phyloP scores from a whole-genome alignment of 768 basidiomycete genomes.

The Mycena galopus region DNA sequence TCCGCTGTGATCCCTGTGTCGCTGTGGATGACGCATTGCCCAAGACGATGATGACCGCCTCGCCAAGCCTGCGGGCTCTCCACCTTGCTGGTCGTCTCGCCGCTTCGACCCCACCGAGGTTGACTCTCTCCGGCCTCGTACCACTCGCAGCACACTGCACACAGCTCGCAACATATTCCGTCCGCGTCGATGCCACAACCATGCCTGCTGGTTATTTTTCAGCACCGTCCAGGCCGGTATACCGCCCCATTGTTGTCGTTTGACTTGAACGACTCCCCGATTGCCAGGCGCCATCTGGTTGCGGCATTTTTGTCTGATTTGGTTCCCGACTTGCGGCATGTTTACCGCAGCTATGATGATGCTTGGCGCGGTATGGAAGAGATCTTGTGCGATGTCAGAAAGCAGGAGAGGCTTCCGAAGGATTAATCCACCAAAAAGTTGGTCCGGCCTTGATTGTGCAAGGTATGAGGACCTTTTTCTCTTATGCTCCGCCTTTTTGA shows the following conservation, averaged over 20 bases:
- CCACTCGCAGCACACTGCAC: background rate
- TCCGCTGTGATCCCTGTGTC: background rate
- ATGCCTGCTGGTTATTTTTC: background rate
- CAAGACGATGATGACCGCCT: background rate
- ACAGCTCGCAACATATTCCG: background rate
- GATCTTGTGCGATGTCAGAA: background rate
- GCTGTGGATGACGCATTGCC: background rate
- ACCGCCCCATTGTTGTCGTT: background rate
- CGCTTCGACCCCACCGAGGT: background rate
- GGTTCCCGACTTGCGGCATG: background rate
- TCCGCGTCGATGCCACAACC: background rate
- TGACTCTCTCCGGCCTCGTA: background rate
- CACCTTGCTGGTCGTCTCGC: background rate
- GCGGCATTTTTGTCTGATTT: conserved; percentile 2
- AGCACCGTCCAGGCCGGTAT: background rate
- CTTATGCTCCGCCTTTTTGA: too few relatives aligned
- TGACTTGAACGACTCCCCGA: background rate
- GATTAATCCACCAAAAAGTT: too few relatives aligned
- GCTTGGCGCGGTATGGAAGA: background rate
- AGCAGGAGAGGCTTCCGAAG: background rate
- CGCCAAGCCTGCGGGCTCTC: background rate
- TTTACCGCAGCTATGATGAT: background rate
- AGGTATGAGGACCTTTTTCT: too few relatives aligned
- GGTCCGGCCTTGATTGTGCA: too few relatives aligned
- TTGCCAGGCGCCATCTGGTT: background rate